Conservation (phyloP, 768 basidiomycete species). For the Mycena latifolia region DNA sequence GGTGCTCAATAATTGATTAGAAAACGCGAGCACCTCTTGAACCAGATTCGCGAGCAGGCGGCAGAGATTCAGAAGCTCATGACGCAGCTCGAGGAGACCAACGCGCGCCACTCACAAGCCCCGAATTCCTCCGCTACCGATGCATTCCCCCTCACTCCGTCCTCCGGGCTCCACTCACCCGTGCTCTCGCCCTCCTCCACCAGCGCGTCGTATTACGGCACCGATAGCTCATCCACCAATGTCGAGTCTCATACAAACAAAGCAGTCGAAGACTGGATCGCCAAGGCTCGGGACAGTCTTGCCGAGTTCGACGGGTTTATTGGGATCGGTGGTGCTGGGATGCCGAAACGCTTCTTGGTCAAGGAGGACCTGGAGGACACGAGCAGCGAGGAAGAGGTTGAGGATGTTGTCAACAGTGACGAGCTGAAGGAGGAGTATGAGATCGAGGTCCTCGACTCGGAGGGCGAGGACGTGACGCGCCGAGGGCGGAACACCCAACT, state of each 20-base stretch:
- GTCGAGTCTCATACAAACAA: slow-evolving; percentile 58
- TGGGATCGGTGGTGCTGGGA: slow-evolving; percentile 67
- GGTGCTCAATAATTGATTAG: slow-evolving; percentile 49
- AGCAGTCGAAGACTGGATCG: slow-evolving; percentile 82
- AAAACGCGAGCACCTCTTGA: slow-evolving; percentile 85
- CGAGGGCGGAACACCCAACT: slow-evolving; percentile 37
- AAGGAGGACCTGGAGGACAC: slow-evolving; percentile 60
- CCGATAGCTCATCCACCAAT: slow-evolving; percentile 41
- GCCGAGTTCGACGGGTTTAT: slow-evolving; percentile 78
- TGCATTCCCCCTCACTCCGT: slow-evolving; percentile 40
- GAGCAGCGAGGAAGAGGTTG: slow-evolving; percentile 55
- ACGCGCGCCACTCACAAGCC: slow-evolving; percentile 39
- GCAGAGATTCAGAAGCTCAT: slow-evolving; percentile 79
- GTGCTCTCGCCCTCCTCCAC: slow-evolving; percentile 51
- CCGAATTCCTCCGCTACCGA: slow-evolving; percentile 37
- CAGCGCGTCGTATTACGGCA: slow-evolving; percentile 42
- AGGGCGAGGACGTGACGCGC: slow-evolving; percentile 52
- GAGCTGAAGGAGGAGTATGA: slow-evolving; percentile 51
- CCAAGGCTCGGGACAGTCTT: slow-evolving; percentile 77
- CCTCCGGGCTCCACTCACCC: slow-evolving; percentile 50
- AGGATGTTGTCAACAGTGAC: slow-evolving; percentile 43
- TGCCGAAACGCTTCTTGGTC: slow-evolving; percentile 64
- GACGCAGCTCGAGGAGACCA: slow-evolving; percentile 69
- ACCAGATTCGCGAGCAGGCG: slow-evolving; percentile 81
- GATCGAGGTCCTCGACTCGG: slow-evolving; percentile 56